These are phyloP conservation scores for Neofusicoccum cordaticola DNA, from an alignment of 2,329 filamentous ascomycete species.

Conservation along the genomic window DNA sequence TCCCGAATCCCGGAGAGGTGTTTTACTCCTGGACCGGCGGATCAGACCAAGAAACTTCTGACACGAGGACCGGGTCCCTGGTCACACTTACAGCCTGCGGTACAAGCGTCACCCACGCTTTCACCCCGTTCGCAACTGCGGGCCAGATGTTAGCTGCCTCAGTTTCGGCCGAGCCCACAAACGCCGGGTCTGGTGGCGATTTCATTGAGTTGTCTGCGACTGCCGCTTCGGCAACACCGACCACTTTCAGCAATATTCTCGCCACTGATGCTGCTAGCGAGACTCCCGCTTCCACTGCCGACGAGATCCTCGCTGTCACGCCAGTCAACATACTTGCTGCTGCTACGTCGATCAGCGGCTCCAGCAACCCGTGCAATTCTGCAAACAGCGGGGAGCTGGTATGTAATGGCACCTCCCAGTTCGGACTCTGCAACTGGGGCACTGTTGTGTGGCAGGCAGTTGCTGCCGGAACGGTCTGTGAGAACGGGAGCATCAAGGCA, in stretches of 20 bases:
- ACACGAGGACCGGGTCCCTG: no score
- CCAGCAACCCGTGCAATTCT: neutral
- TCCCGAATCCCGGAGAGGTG: neutral
- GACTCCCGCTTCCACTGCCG: neutral
- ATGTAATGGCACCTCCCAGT: conserved; percentile 36
- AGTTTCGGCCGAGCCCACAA: neutral
- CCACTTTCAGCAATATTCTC: neutral
- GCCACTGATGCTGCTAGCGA: no score
- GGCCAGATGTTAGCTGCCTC: neutral
- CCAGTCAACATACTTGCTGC: neutral
- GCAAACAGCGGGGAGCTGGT: neutral
- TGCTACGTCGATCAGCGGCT: no score
- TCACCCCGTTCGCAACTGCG: no score
- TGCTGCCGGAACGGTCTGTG: conserved; percentile 44
- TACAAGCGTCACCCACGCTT: no score
- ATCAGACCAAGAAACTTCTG: no score
- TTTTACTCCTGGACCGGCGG: neutral
- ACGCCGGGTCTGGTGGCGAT: neutral
- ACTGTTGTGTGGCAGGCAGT: conserved; percentile 33
- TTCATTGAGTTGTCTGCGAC: neutral
- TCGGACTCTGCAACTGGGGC: conserved; percentile 45
- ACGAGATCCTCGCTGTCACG: neutral
- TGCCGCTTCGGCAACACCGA: neutral
- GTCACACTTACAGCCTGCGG: no score
- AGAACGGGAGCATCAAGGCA: conserved; percentile 37